Evolutionary conservation across 2,329 filamentous ascomycete genomes (phyloP), one percentile per base, ranked within the genome.

Genomic region (Biscogniauxia mediterranea): DNA sequence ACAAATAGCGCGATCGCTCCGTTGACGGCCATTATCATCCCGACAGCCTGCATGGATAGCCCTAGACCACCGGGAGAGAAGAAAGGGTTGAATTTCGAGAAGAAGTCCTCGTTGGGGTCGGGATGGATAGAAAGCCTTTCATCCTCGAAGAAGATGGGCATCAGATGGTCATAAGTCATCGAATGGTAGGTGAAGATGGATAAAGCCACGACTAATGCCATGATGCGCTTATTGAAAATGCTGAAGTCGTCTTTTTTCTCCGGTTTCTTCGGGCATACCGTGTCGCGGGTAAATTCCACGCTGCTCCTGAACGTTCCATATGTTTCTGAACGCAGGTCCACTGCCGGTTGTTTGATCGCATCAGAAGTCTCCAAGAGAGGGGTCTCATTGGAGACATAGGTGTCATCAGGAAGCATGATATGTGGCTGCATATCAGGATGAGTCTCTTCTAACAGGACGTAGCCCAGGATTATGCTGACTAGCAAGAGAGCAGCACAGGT

Each of bases 161-260:
- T 82, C 0, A 97, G 83, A 73, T 96, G 91, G 71, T 97, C 94
- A 76, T 92, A 97, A 0, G 90, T 93, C 93, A 97, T 97, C 46
- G 90, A 92, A 77, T 97, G 93, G 74, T 96, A 96, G 4, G 92
- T 95, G 78, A 96, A 97, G 65, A 97, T 91, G 52, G 90, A 91
- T 54, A 97, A 79, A 1, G 93, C 89, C n/a, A 92, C 71, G 49
- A 95, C 87, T 57, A 97, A 85, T 75, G 90, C 88, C 66, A 91
- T 80, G 62, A 97, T 88, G 50, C 84, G 85, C 75, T 81, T 81
- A 74, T 78, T 81, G 75, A 83, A 85, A 62, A 84, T 80, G 68
- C 71, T 79, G 60, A 65, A 65, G 23, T 72, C 68, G 61, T 71
- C 65, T 5, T 68, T 69, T 66, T 76, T 78, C 63, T 79, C 74